Base-by-base conservation (phyloP, 257 asterid genomes). In the Galeopsis tetrahit region DNA sequence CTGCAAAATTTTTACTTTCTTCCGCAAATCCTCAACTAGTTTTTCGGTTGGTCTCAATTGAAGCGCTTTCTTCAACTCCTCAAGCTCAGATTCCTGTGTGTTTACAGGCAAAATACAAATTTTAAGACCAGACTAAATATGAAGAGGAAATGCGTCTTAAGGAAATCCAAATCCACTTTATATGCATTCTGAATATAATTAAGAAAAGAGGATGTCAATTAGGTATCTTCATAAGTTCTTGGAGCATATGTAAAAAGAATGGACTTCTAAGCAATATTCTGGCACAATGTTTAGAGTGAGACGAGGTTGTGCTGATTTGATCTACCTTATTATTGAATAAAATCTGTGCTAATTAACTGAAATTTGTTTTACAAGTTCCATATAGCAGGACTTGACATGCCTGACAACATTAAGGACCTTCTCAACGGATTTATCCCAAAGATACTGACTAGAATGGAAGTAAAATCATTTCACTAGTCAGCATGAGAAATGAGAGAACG, bases 1-100 rank as follows among this genome's bases (percentile, higher is more conserved):
- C 98, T 95, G 99, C 83, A 95, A 88, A 73, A 95, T 92, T 84
- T 95, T 86, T 53, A 95, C 91, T 87, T 95, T 95, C 87, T 92
- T 92, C 49, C 91, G 88, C 84, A 95, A 81, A 84, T 95, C 99
- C 74, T 88, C 96, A 8, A 95, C 93, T 71, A 95, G 78, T 75
- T 92, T 95, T 57, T 82, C 84, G 13, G 98, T 95, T 59, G 99
- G 98, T 81, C 99, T 88, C 11, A 82, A 75, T 74, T 87, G 96
- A 75, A 95, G 86, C 88, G 87, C 98, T 84, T 86, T 92, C 80
- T 87, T 88, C 86, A 92, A 74, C 77, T 85, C 95, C 66, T 90
- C 96, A 28, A 90, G 77, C 78, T 84, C 91, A 70, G 76, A 75
- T 82, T 92, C 98, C 99, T 90, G 88, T 15, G 63, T 17, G 52